Base-by-base conservation (phyloP, 2,329 filamentous ascomycete genomes). In the Scopulariopsis brevicaulis region DNA sequence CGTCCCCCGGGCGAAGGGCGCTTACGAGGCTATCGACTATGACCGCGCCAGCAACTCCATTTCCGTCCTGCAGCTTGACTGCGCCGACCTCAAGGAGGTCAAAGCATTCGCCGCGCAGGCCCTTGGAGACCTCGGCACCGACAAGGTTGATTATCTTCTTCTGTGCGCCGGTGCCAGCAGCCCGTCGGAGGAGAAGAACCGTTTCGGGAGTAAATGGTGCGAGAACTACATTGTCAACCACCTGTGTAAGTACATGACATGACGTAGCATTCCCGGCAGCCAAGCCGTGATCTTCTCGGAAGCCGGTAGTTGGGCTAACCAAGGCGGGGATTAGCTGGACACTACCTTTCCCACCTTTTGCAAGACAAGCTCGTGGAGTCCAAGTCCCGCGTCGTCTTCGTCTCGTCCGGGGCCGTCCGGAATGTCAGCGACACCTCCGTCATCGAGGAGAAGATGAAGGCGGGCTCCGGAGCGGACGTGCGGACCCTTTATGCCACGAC, bases 191-290 rank as follows among this genome's bases (percentile, higher is more conserved):
- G 65, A 68, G 14, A 67, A 70, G 10, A 70, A 71, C 0, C 69
- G 72, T 0, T 62, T 71, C 56, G 74, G 73, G 2, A 75, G 73
- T 1, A 74, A 74, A 63, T 81, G 78, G 78, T 77, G 74, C 63
- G 75, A 81, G 64, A 46, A 70, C 0, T 72, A 76, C 34, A 65
- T 81, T 18, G 77, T 82, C 22, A 82, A 82, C 60, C 77, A 80
- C 58, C 68, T 81, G 10, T 75, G 78, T 80, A 56, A 63, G 73
- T 58, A 32, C 3, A 15, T n/a, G 15, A 32, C 3, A 15, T n/a
- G 15, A 18, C 40, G n/a, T 15, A 46, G 37, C 34, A 37, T n/a
- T 32, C 28, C 28, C 28, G 4, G 28, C 28, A 32, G 28, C 28
- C 28, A 32, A 32, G 28, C 28, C 28, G 12, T 3, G 37, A 40